These are phyloP conservation scores for Thalassiosira hispida DNA, from an alignment of 352 stramenopile species.

Conservation along the genomic window DNA sequence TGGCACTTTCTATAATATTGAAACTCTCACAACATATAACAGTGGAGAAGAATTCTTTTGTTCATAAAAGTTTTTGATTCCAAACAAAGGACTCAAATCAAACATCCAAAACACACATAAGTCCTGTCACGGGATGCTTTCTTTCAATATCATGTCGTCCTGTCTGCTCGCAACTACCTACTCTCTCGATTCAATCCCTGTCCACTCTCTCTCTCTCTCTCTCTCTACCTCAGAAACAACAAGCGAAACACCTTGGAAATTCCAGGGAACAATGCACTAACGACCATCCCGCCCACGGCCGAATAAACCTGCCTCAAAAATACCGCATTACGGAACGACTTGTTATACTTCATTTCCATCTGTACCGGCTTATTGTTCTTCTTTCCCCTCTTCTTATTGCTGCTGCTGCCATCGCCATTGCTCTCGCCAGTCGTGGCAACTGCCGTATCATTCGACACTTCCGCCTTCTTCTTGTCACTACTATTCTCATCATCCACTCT, in stretches of 20 bases:
- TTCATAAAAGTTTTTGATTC: too few relatives aligned
- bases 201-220: background rate
- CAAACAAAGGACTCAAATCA: too few relatives aligned
- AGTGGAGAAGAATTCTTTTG: too few relatives aligned
- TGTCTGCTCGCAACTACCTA: too few relatives aligned
- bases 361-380: constrained; percentile 24
- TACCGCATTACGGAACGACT: constrained; percentile 43
- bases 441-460: too few relatives aligned
- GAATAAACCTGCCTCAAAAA: constrained; percentile 50
- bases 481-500: constrained; percentile 4
- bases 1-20: too few relatives aligned
- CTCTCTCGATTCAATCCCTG: too few relatives aligned
- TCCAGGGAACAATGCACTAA: constrained; percentile 30
- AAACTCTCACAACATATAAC: too few relatives aligned
- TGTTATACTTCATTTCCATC: constrained; percentile 60
- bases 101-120: too few relatives aligned
- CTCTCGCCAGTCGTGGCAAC: background rate
- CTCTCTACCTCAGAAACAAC: constrained; percentile 13
- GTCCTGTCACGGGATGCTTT: too few relatives aligned
- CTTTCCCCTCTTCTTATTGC: constrained; percentile 10
- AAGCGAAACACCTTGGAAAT: constrained; percentile 14
- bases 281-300: constrained; percentile 24
- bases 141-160: too few relatives aligned
- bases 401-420: background rate
- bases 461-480: too few relatives aligned